A percentile compares a stretch with the other conserved stretches of the same genome.
These are phyloP conservation scores for Paecilomyces fulvus DNA, from an alignment of 2,329 filamentous ascomycete genomes.

Conservation along the genomic window DNA sequence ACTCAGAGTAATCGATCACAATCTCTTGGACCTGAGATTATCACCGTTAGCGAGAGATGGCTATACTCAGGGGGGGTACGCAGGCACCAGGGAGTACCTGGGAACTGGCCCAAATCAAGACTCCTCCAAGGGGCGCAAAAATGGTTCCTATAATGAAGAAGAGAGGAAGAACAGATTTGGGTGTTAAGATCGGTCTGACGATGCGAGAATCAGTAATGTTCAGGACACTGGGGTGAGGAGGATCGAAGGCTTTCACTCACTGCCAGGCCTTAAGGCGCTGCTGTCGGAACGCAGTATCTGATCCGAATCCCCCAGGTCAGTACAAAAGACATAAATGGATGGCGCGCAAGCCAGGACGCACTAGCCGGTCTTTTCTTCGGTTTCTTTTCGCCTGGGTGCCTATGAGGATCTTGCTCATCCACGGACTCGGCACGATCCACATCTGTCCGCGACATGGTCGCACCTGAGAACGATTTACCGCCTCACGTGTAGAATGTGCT, in stretches of 20 bases:
- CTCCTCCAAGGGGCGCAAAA: slow-evolving; percentile 84
- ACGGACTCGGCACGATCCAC: slow-evolving; percentile 34
- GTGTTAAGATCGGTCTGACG: slow-evolving; percentile 78
- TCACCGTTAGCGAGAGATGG: slow-evolving; percentile 7
- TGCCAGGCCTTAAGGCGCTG: slow-evolving; percentile 98
- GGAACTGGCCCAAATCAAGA: slow-evolving; percentile 77
- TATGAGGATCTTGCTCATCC: slow-evolving; percentile 34
- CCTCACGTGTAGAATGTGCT: background rate
- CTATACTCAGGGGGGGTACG: background rate
- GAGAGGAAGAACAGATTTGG: slow-evolving; percentile 83
- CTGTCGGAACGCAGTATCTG: slow-evolving; percentile 93
- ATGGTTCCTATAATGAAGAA: slow-evolving; percentile 88
- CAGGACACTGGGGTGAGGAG: slow-evolving; percentile 7
- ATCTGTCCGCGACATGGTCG: slow-evolving; percentile 37
- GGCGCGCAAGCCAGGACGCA: slow-evolving; percentile 31
- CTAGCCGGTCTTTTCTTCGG: slow-evolving; percentile 89
- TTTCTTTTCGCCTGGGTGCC: slow-evolving; percentile 55
- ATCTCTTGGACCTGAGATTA: slow-evolving; percentile 72
- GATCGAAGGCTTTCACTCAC: slow-evolving; percentile 44
- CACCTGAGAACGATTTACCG: slow-evolving; percentile 3
- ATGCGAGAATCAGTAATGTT: slow-evolving; percentile 8
- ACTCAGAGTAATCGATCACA: slow-evolving; percentile 81
- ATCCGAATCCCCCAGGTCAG: slow-evolving; percentile 1
- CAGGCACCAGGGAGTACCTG: slow-evolving; percentile 44
- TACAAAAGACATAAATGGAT: background rate